Evolutionary conservation across 768 basidiomycete species (phyloP), one percentile per base, ranked within the genome.

Genomic region (Leccinum longicurvipes): DNA sequence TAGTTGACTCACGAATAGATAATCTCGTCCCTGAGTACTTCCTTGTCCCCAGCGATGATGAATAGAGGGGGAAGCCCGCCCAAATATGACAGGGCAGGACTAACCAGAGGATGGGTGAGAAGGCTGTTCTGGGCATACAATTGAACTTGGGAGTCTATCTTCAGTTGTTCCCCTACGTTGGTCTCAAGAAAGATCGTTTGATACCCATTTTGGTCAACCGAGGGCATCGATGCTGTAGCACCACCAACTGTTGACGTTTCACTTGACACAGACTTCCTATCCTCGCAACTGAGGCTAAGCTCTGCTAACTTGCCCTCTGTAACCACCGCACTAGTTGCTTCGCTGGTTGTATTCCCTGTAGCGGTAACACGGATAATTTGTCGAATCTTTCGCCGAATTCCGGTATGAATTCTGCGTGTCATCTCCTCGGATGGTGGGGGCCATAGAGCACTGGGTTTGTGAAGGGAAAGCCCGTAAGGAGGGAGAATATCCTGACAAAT

Each of bases 11-110:
- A 91, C 92, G 81, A 74, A 66, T 92, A 98, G 28, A 98, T 83
- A 31, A 92, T 85, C 71, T 98, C 96, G 67, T 98, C 96, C 52
- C 94, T 78, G 42, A 98, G 72, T 0, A 96, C 92, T 73, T 98
- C 96, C 63, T 87, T 89, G 54, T 97, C 90, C 39, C 96, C 86
- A 1, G 85, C 89, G 60, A 94, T 84, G 60, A 99, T 73, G 24
- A 93, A 72, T 46, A 98, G 66, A 12, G 97, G 97, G 2, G 92
- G 92, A 0, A 99, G 72, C 2, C 95, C 95, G 6, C 96, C 97
- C 11, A 99, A 79, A 71, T 93, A 94, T 0, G 83, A 82, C 59
- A 89, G 68, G 8, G 80, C 84, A 0, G 93, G 87, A 60, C 91
- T 94, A 39, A 98, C 82, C 47, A 93, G 79, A 2, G 94, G 94